phyloP scores from a whole-genome alignment of 2,329 filamentous ascomycete species.

The Knoxdaviesia capensis region DNA sequence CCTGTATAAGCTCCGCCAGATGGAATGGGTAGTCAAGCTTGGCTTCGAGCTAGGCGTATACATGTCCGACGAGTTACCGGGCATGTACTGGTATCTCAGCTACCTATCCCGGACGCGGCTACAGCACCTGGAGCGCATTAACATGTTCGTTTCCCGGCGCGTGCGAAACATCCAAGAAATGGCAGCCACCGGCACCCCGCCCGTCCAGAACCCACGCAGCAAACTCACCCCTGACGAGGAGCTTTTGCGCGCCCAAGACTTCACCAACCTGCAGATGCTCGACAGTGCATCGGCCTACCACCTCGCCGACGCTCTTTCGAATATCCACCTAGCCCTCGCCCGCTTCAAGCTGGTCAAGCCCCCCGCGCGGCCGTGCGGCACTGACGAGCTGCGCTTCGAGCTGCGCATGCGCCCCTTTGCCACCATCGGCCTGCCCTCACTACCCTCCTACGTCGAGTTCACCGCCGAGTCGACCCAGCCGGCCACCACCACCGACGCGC shows the following conservation, averaged over 20 bases:
- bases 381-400: constrained; percentile 52
- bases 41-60: constrained; percentile 92
- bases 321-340: constrained; percentile 45
- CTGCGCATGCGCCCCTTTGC: constrained; percentile 75
- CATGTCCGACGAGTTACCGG: constrained; percentile 60
- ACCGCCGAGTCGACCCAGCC: constrained; percentile 21
- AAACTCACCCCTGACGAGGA: constrained; percentile 1
- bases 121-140: constrained; percentile 54
- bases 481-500: constrained; percentile 15
- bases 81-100: constrained; percentile 83
- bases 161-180: constrained; percentile 3
- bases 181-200: constrained; percentile 6
- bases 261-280: constrained; percentile 38
- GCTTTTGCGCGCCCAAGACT: constrained; percentile 14
- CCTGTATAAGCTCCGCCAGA: constrained; percentile 71
- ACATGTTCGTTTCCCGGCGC: constrained; percentile 34
- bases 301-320: constrained; percentile 30
- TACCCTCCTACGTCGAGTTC: constrained; percentile 46
- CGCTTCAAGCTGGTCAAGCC: constrained; percentile 33
- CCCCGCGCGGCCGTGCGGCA: constrained; percentile 42
- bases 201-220: constrained; percentile 4
- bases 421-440: constrained; percentile 42
- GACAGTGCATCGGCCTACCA: constrained; percentile 44
- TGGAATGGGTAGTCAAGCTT: constrained; percentile 73
- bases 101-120: constrained; percentile 48